Conservation (phyloP, 305 asterid species). For the Fraxinus ornus region DNA sequence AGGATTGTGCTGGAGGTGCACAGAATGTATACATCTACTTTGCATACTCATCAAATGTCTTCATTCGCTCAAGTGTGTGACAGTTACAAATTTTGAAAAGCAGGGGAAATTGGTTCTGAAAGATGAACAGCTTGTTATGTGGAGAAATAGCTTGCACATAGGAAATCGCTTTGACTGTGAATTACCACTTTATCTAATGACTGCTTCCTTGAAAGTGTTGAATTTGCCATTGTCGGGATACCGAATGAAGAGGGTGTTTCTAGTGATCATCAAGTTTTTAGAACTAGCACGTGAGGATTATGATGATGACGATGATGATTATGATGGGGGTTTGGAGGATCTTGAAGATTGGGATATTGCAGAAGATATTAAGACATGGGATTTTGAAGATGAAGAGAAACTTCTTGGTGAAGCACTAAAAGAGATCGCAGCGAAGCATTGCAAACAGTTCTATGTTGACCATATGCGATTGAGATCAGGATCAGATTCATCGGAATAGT, state of each 20-base stretch:
- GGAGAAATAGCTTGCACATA: not conserved
- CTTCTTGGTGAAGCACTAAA: not conserved
- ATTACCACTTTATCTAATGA: not conserved
- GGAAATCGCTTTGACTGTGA: not conserved
- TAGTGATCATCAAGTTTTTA: not conserved
- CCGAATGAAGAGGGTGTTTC: not conserved
- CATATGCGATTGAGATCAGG: not conserved
- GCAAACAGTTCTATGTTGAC: not conserved
- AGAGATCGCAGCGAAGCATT: not conserved
- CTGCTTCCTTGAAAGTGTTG: not conserved
- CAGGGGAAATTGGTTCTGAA: not conserved
- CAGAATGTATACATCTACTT: not conserved
- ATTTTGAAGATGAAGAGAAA: not conserved
- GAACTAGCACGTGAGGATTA: not conserved
- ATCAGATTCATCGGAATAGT: not conserved
- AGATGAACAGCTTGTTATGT: not conserved
- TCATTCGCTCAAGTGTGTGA: not conserved
- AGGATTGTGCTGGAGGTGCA: not conserved
- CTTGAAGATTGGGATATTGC: not conserved
- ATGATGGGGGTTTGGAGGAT: not conserved
- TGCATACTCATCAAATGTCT: not conserved
- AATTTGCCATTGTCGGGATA: not conserved
- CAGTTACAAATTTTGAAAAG: not conserved
- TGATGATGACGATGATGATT: not conserved
- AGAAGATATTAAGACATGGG: not conserved